Base-by-base conservation (phyloP, 2,329 filamentous ascomycete genomes). In the Cryphonectria carpinicola region DNA sequence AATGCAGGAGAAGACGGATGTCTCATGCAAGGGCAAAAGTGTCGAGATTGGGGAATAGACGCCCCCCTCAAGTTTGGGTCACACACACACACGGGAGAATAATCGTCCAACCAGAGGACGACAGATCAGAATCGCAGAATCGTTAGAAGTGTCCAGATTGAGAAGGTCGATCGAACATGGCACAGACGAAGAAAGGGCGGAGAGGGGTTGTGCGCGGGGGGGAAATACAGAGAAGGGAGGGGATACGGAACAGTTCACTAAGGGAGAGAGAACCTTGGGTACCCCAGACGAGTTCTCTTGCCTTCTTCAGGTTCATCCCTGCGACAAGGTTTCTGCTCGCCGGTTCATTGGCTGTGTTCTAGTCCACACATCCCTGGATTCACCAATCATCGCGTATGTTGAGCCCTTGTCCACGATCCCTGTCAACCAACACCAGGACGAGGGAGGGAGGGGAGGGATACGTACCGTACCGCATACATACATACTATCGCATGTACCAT, bases 321-420 rank as follows among this genome's bases (percentile, higher is more conserved):
- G 46, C 46, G 22, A n/a, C 19, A 49, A 10, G 46, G 46, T 11
- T n/a, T 49, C 19, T 46, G 41, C 52, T 46, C 49, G 35, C 65
- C 65, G 3, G 52, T 11, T 60, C 35, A 72, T 68, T 67, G 68
- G 70, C 49, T 65, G 58, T 25, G 19, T 56, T 37, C 35, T 32
- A 7, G 54, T 37, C 49, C 52, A 7, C 35, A 11, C n/a, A 61
- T 46, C 43, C 52, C 1, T 68, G 65, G 43, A 61, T 13, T 35
- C 46, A 35, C 70, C 70, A 72, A 72, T 72, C 68, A 72, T 70
- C 70, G 63, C 68, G 68, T 72, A 41, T 52, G 3, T 25, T 6
- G 6, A 2, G 11, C 52, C 61, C 60, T 17, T 49, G 39, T 52
- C 28, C 69, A 17, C 49, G 5, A 35, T n/a, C 56, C 56, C 7